Conservation (phyloP, 306 rosid species). For the Prunus dulcis region DNA sequence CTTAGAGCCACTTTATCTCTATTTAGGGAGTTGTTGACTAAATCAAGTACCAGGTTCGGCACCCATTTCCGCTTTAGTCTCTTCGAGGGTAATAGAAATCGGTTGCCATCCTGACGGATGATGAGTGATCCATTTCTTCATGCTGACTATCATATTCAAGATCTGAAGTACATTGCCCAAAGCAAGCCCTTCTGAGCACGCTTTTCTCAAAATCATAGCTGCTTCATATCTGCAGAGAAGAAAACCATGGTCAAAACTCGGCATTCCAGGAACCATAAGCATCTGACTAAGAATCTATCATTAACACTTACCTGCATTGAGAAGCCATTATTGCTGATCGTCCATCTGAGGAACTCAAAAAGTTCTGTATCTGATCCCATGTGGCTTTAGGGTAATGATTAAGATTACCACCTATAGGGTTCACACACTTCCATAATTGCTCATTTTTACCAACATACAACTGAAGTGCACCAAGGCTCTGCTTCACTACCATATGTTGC, state of each 20-base stretch:
- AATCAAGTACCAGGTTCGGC: slow-evolving; percentile 27
- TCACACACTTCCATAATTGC: slow-evolving; percentile 69
- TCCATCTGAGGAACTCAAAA: slow-evolving; percentile 56
- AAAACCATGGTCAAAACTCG: slow-evolving; percentile 4
- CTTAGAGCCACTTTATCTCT: slow-evolving; percentile 14
- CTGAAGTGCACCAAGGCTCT: slow-evolving; percentile 44
- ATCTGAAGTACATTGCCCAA: slow-evolving; percentile 69
- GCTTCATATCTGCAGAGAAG: slow-evolving; percentile 66
- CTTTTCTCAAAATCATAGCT: slow-evolving; percentile 42
- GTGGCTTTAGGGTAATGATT: slow-evolving; percentile 37
- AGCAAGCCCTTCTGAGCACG: slow-evolving; percentile 49
- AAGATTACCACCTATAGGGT: slow-evolving; percentile 43
- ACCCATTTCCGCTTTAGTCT: slow-evolving; percentile 32
- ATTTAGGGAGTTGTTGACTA: slow-evolving; percentile 16
- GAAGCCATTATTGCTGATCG: slow-evolving; percentile 53
- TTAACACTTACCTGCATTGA: slow-evolving; percentile 58
- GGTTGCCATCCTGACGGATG: slow-evolving; percentile 84
- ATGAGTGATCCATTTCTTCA: slow-evolving; percentile 70
- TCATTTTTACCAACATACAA: slow-evolving; percentile 56
- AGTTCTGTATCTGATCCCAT: slow-evolving; percentile 55
- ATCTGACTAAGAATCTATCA: neutral
- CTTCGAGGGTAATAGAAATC: slow-evolving; percentile 38
- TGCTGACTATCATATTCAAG: slow-evolving; percentile 48
- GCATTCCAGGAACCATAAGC: slow-evolving; percentile 11
- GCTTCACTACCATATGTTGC: slow-evolving; percentile 49